Percentiles rank a stretch among this genome's conserved stretches.
These are phyloP conservation scores for Epichloe scottii DNA, from an alignment of 2,329 filamentous ascomycete species.

Conservation along the genomic window DNA sequence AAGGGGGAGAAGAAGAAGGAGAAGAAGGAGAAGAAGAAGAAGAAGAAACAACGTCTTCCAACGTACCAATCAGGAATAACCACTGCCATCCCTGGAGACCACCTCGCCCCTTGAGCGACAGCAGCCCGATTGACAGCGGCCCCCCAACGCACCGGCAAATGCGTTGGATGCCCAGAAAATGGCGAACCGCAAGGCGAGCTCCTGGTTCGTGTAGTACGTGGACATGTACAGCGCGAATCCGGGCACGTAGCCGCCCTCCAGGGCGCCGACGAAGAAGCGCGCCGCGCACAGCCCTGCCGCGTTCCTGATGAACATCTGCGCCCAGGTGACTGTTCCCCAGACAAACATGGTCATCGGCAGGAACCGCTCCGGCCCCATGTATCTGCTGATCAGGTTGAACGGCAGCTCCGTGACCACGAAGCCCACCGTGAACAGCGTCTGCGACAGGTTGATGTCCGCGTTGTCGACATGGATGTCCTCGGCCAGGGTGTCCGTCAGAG, in stretches of 20 bases:
- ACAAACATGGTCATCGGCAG: constrained; percentile 18
- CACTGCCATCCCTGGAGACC: constrained; percentile 19
- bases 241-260: constrained; percentile 21
- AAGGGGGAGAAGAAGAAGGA: no score
- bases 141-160: constrained; percentile 16
- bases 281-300: constrained; percentile 13
- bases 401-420: constrained; percentile 32
- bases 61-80: constrained; percentile 18
- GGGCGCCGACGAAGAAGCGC: constrained; percentile 17
- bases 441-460: constrained; percentile 37
- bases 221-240: constrained; percentile 20
- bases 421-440: constrained; percentile 36
- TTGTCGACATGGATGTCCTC: constrained; percentile 35
- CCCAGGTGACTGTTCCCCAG: constrained; percentile 18
- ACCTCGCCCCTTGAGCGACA: constrained; percentile 14
- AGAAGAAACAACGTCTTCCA: no score
- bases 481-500: constrained; percentile 37
- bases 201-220: constrained; percentile 17
- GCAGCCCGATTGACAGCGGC: constrained; percentile 15
- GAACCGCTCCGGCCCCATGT: constrained; percentile 16
- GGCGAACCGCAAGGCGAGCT: constrained; percentile 16
- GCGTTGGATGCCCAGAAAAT: constrained; percentile 20
- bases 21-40: no score
- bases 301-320: constrained; percentile 16
- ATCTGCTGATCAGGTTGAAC: constrained; percentile 17